Evolutionary conservation across 2,329 filamentous ascomycete genomes (phyloP).

Genomic region (Colletotrichum cereale): DNA sequence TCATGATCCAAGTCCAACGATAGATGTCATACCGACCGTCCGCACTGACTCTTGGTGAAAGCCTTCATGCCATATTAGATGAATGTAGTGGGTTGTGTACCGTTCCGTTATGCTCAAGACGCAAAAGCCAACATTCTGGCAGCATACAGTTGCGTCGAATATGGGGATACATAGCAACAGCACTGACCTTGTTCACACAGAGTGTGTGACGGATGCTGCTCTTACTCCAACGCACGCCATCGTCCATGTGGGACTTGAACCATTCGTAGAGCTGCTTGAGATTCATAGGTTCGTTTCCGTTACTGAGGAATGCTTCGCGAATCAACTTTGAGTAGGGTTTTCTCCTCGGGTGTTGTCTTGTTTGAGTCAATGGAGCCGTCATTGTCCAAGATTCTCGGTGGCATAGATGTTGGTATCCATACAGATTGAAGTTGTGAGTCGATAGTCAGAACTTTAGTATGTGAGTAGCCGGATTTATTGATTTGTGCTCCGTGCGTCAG

Average conservation of each 20-base stretch:
- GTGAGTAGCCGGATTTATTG: too few species aligned
- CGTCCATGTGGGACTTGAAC: neutral
- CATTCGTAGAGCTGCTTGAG: neutral
- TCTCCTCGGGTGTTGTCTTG: neutral
- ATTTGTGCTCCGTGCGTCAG: neutral
- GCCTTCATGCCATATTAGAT: neutral
- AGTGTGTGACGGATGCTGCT: slow-evolving; percentile 4
- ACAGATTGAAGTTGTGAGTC: neutral
- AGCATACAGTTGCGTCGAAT: too few species aligned
- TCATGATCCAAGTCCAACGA: too few species aligned
- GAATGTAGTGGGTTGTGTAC: neutral
- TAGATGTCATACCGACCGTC: too few species aligned
- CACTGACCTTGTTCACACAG: neutral
- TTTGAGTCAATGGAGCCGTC: neutral
- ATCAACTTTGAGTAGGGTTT: slow-evolving; percentile 2
- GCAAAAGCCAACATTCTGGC: neutral
- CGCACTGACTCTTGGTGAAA: too few species aligned
- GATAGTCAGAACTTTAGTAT: neutral
- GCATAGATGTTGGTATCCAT: neutral
- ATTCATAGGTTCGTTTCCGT: slow-evolving; percentile 5
- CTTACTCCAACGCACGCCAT: neutral
- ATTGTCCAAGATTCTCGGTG: neutral
- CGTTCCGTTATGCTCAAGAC: neutral
- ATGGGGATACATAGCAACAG: neutral
- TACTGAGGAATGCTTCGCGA: neutral